Percentiles rank a stretch among this genome's conserved stretches.
These are phyloP conservation scores for Phytophthora fragariae DNA, from an alignment of 352 stramenopile genomes.

Conservation along the genomic window DNA sequence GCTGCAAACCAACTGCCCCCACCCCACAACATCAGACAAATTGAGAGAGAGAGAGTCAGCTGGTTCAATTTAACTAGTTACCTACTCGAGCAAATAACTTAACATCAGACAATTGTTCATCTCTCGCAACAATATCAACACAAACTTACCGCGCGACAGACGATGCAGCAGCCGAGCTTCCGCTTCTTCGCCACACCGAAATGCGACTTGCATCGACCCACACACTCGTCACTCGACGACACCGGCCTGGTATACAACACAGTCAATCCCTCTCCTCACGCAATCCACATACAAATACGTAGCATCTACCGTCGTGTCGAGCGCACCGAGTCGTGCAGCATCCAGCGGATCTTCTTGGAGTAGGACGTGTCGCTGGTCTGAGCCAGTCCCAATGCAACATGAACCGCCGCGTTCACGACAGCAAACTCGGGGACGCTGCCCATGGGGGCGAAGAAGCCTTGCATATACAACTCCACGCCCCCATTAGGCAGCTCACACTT, in stretches of 20 bases:
- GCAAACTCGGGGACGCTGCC: conserved; percentile 42
- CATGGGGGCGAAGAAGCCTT: conserved; percentile 50
- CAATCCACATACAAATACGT: not conserved
- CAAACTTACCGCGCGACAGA: conserved; percentile 44
- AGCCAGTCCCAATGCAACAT: conserved; percentile 32
- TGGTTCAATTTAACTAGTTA: too few relatives aligned
- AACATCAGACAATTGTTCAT: not conserved
- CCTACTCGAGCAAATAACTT: too few relatives aligned
- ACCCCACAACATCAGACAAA: not conserved
- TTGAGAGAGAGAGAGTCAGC: too few relatives aligned
- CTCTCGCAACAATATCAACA: not conserved
- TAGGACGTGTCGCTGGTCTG: conserved; percentile 49
- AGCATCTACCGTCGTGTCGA: conserved; percentile 33
- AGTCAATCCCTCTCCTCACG: not conserved
- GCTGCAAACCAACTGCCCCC: conserved; percentile 47
- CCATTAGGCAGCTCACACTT: conserved; percentile 49
- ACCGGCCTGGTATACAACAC: conserved; percentile 8
- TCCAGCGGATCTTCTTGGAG: conserved; percentile 58
- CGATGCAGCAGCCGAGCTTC: conserved; percentile 44
- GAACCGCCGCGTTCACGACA: conserved; percentile 34
- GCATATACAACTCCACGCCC: conserved; percentile 49
- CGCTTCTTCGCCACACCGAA: conserved; percentile 40
- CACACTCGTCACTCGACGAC: conserved; percentile 35
- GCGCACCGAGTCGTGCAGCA: conserved; percentile 47
- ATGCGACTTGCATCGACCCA: conserved; percentile 43